Conservation (phyloP, 257 asterid genomes). For the Oldenlandia corymbosa region DNA sequence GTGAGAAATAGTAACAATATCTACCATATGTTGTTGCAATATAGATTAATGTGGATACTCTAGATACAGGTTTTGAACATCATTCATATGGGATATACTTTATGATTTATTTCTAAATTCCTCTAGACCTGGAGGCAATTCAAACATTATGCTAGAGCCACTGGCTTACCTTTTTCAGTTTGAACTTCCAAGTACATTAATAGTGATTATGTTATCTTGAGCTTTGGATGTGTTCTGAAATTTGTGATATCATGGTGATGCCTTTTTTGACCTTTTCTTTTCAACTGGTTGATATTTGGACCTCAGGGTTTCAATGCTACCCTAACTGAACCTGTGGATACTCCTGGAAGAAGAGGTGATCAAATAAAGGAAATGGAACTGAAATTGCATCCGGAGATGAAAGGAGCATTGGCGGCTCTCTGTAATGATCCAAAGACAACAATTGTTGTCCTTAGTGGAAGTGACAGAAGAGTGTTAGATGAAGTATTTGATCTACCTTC, state of each 20-base stretch:
- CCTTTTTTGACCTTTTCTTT: neutral
- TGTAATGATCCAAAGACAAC: constrained; percentile 85
- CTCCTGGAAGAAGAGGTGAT: constrained; percentile 83
- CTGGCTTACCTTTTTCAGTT: neutral
- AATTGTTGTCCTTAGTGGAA: constrained; percentile 89
- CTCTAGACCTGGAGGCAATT: constrained; percentile 1
- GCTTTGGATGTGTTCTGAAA: neutral
- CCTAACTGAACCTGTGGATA: constrained; percentile 71
- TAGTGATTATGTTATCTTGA: neutral
- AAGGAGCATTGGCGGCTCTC: constrained; percentile 52
- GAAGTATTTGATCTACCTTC: constrained; percentile 39
- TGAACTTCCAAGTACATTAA: neutral
- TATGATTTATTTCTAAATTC: neutral
- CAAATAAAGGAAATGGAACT: constrained; percentile 96
- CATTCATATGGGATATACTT: neutral
- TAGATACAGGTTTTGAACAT: neutral
- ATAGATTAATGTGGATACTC: neutral
- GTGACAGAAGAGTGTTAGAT: constrained; percentile 68
- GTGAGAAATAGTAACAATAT: neutral
- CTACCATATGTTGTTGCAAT: neutral
- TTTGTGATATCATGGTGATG: neutral
- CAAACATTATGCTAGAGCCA: neutral
- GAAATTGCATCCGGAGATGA: constrained; percentile 81
- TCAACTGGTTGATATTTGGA: neutral
- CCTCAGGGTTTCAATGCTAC: constrained; percentile 85